phyloP scores from a whole-genome alignment of 2,329 filamentous ascomycete genomes.

The Volutella citrinella region DNA sequence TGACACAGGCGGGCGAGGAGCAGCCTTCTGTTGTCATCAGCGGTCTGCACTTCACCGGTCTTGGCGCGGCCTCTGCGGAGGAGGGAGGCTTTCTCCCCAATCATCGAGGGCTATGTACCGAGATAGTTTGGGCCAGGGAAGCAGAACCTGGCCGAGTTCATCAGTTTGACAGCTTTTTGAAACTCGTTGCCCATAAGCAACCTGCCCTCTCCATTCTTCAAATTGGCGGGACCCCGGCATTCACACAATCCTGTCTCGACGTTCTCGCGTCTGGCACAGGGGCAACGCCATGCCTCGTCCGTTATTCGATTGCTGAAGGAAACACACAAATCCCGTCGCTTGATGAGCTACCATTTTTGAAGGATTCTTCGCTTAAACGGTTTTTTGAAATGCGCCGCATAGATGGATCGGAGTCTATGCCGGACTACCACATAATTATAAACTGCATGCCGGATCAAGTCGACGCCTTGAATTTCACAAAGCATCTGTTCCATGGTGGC shows the following conservation, averaged over 20 bases:
- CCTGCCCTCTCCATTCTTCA: slow-evolving; percentile 39
- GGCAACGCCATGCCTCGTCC: slow-evolving; percentile 31
- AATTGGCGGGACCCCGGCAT: slow-evolving; percentile 26
- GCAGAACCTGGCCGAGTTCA: slow-evolving; percentile 20
- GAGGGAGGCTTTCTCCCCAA: slow-evolving; percentile 42
- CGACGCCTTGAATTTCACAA: slow-evolving; percentile 13
- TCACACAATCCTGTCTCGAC: slow-evolving; percentile 24
- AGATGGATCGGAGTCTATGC: slow-evolving; percentile 18
- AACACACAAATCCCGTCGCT: slow-evolving; percentile 3
- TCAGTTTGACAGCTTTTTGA: slow-evolving; percentile 26
- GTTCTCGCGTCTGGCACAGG: slow-evolving; percentile 17
- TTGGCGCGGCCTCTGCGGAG: slow-evolving; percentile 26
- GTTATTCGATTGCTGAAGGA: slow-evolving; percentile 29
- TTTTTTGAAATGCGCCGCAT: slow-evolving; percentile 28
- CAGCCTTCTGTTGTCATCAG: slow-evolving; percentile 40
- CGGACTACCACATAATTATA: slow-evolving; percentile 34
- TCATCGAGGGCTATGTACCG: slow-evolving; percentile 46
- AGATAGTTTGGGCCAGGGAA: slow-evolving; percentile 47
- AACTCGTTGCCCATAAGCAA: slow-evolving; percentile 37
- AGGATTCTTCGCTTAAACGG: slow-evolving; percentile 12
- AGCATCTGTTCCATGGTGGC: slow-evolving; percentile 28
- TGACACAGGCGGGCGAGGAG: slow-evolving; percentile 34
- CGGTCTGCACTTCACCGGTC: slow-evolving; percentile 40
- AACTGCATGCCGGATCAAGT: slow-evolving; percentile 12
- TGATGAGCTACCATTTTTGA: slow-evolving; percentile 7